Evolutionary conservation across 108 stramenopile species (phyloP).

Genomic region (Discostella pseudostelligera): DNA sequence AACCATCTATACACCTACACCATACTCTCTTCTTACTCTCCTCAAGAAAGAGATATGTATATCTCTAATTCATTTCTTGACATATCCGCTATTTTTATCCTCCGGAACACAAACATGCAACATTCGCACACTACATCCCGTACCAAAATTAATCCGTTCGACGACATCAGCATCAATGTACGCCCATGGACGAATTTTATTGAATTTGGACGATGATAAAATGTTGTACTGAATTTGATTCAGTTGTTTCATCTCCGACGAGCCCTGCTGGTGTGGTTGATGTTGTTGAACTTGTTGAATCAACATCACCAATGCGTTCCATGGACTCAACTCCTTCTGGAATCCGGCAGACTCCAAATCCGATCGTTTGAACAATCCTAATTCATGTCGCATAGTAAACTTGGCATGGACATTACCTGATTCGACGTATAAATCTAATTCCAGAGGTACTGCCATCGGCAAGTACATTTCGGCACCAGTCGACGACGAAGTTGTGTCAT

Average conservation of each 20-base stretch:
- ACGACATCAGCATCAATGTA: constrained; percentile 52
- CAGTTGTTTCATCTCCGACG: constrained; percentile 11
- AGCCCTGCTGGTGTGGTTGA: neutral
- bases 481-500: neutral
- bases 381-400: constrained; percentile 47
- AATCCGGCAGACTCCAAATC: constrained; percentile 50
- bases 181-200: constrained; percentile 56
- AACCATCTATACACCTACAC: no score
- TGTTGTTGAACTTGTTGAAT: neutral
- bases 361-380: constrained; percentile 61
- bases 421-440: constrained; percentile 64
- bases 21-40: no score
- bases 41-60: neutral
- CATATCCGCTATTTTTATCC: constrained; percentile 49
- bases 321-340: constrained; percentile 2
- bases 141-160: constrained; percentile 74
- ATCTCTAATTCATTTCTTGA: constrained; percentile 3
- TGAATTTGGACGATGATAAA: constrained; percentile 10
- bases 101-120: constrained; percentile 53
- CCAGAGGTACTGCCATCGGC: constrained; percentile 30
- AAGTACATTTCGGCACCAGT: constrained; percentile 3
- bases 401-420: constrained; percentile 61
- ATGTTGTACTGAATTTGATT: constrained; percentile 23
- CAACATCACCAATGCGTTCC: constrained; percentile 22
- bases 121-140: constrained; percentile 50